These are phyloP conservation scores for Schizothecium vesticola DNA, from an alignment of 495 filamentous ascomycete genomes.

Conservation along the genomic window DNA sequence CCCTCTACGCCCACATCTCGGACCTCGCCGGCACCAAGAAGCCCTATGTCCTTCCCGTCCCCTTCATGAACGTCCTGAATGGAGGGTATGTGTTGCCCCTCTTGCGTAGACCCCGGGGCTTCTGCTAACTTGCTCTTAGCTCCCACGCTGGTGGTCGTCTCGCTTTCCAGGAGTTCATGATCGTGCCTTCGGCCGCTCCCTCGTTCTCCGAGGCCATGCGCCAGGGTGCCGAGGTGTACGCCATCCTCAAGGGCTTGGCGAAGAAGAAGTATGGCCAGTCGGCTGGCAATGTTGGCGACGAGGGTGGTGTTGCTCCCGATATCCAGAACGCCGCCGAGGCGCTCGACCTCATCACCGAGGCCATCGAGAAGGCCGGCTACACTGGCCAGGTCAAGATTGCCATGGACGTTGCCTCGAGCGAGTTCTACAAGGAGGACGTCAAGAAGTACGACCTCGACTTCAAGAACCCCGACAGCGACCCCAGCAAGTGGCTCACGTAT, in stretches of 20 bases:
- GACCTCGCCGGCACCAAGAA: constrained; percentile 99
- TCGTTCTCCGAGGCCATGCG: constrained; percentile 94
- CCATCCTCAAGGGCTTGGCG: constrained; percentile 91
- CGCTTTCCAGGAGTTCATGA: constrained; percentile 99
- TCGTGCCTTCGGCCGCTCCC: constrained; percentile 78
- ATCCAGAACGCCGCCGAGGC: constrained; percentile 96
- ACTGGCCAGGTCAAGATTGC: constrained; percentile 92
- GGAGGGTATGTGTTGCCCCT: constrained; percentile 56
- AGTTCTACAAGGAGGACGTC: constrained; percentile 96
- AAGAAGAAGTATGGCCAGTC: constrained; percentile 99
- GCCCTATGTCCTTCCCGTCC: constrained; percentile 97
- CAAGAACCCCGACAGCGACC: constrained; percentile 96
- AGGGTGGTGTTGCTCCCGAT: constrained; percentile 99
- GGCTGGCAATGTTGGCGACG: constrained; percentile 97
- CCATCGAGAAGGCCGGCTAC: constrained; percentile 93
- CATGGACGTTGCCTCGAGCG: constrained; percentile 98
- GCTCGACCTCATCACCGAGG: constrained; percentile 89
- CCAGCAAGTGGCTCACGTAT: constrained; percentile 95
- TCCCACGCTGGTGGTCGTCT: constrained; percentile 98
- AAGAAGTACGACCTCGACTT: constrained; percentile 99
- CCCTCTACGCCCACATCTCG: constrained; percentile 96
- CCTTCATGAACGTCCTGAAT: constrained; percentile 99
- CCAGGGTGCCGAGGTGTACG: constrained; percentile 94
- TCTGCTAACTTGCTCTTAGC: constrained; percentile 35
- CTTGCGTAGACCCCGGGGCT: background rate